Evolutionary conservation across 164 flowering plant species (phyloP).

Genomic region (Warburgia ugandensis): DNA sequence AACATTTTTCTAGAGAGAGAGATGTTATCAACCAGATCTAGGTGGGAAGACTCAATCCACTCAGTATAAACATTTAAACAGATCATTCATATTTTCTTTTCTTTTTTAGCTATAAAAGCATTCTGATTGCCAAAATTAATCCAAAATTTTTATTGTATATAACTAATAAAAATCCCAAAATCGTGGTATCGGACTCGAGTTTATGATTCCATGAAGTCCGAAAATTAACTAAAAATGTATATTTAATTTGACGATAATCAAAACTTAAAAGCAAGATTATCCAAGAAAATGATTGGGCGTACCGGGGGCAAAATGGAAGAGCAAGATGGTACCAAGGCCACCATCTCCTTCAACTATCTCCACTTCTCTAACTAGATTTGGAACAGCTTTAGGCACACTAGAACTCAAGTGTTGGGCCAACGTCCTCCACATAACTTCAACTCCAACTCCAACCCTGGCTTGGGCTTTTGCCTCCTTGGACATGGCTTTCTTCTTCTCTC

Average conservation of each 20-base stretch:
- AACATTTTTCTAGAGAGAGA: too few relatives aligned
- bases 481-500: constrained; percentile 7
- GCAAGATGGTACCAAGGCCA: constrained; percentile 34
- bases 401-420: constrained; percentile 18
- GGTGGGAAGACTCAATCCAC: too few relatives aligned
- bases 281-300: background rate
- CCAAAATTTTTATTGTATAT: too few relatives aligned
- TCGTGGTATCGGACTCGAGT: too few relatives aligned
- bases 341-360: constrained; percentile 40
- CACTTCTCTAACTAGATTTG: constrained; percentile 20
- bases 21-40: too few relatives aligned
- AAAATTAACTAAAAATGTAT: too few relatives aligned
- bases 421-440: constrained; percentile 25
- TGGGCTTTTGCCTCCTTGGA: constrained; percentile 19
- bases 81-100: too few relatives aligned
- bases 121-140: too few relatives aligned
- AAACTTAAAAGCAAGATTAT: background rate
- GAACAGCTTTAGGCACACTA: constrained; percentile 18
- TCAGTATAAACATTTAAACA: too few relatives aligned
- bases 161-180: too few relatives aligned
- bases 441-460: constrained; percentile 20
- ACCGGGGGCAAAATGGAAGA: constrained; percentile 31
- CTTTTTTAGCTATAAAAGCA: too few relatives aligned
- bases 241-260: background rate
- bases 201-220: too few relatives aligned